A percentile compares a stretch with the other conserved stretches of the same genome.
phyloP scores from a whole-genome alignment of 2,329 filamentous ascomycete genomes.

The Mycosphaerella arachidis region DNA sequence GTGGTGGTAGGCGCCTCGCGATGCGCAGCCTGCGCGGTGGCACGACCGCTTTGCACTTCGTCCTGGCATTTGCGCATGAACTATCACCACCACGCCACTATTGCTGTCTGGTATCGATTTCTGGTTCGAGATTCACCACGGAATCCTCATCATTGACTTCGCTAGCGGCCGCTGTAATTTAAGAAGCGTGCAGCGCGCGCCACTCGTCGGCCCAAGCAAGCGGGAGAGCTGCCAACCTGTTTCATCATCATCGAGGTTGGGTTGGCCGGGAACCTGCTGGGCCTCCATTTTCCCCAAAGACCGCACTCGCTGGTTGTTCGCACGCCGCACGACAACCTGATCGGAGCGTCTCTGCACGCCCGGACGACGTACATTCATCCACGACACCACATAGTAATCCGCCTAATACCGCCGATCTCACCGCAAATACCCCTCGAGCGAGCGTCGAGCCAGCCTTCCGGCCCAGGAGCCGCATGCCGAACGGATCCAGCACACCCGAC shows the following conservation, averaged over 20 bases:
- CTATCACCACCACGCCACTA: background rate
- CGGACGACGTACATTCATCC: background rate
- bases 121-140: background rate
- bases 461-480: background rate
- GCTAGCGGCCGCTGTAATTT: slow-evolving; percentile 1
- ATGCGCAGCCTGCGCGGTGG: background rate
- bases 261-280: background rate
- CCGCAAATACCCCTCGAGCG: background rate
- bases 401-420: background rate
- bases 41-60: background rate
- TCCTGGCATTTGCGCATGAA: background rate
- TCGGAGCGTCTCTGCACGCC: slow-evolving; percentile 1
- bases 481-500: background rate
- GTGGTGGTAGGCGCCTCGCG: background rate
- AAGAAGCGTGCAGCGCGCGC: background rate
- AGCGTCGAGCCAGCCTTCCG: background rate
- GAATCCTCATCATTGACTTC: background rate
- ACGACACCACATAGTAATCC: background rate
- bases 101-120: background rate
- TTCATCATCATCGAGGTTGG: background rate
- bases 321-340: background rate
- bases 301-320: background rate
- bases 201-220: background rate
- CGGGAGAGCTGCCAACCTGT: background rate
- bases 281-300: background rate